Base-by-base conservation (phyloP, 1,139 yeast genomes). In the Trichomonascaceae sp. region DNA sequence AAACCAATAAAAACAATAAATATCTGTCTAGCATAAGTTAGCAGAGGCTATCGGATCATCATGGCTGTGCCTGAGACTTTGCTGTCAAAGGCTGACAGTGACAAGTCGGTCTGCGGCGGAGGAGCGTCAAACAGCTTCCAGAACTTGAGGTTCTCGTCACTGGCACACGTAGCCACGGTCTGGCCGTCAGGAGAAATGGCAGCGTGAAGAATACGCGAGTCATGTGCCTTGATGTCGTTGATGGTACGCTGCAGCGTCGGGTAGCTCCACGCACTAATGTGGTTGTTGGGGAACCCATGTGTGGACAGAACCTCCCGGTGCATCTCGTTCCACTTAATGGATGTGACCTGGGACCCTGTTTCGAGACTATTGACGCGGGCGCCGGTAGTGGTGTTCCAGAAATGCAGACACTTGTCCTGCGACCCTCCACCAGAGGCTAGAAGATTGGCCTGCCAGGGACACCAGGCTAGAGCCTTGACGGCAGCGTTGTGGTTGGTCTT, bases 391-490 rank as follows among this genome's bases (percentile, higher is more conserved):
- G 95, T 74, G 57, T 89, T 89, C 97, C 98, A 92, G 59, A 92
- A 85, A 57, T 89, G 87, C 39, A 92, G 82, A 35, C 78, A 72
- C 52, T 76, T 79, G 59, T 92, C 97, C 22, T 82, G 73, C 9
- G 93, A 77, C 15, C 98, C 98, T 34, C 98, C 98, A 6, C 98
- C 99, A 2, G 96, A 80, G 6, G 97, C 96, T 35, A 92, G 64
- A 35, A 89, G 59, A 43, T 81, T 79, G 23, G 65, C 62, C 46
- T 84, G 92, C 57, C 78, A 78, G 0, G 97, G 98, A 52, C 94
- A 82, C 95, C 96, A 92, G 13, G 92, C 76, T 36, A 92, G 60
- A 1, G 98, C 97, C 57, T 92, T 92, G 13, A 89, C 95, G 0
- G 98, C 98, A 0, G 97, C 96, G 28, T 71, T 76, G 57, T 89